phyloP scores from a whole-genome alignment of 352 stramenopile genomes.

The Phytophthora capsici region DNA sequence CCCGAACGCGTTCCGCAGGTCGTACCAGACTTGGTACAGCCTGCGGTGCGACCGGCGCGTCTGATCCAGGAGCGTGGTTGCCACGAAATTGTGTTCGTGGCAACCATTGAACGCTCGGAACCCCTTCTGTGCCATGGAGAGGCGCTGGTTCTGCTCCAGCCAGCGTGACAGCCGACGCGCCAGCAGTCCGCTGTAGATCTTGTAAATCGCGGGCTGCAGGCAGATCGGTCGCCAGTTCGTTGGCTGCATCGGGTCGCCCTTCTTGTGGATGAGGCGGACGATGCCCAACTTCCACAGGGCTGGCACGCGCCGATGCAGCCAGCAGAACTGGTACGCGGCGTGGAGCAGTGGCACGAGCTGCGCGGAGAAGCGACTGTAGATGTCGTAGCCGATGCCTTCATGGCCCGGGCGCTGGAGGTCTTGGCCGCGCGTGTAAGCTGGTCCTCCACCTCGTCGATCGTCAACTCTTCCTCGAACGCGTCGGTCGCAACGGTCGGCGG shows the following conservation, averaged over 20 bases:
- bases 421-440: constrained; percentile 2
- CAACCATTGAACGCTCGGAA: constrained; percentile 35
- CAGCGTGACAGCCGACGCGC: constrained; percentile 5
- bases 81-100: constrained; percentile 39
- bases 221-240: constrained; percentile 40
- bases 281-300: constrained; percentile 31
- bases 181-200: constrained; percentile 34
- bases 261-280: constrained; percentile 36
- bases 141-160: constrained; percentile 27
- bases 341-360: constrained; percentile 23
- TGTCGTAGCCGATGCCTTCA: constrained; percentile 31
- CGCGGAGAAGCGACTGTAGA: constrained; percentile 13
- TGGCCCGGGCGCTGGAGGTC: constrained; percentile 21
- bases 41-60: constrained; percentile 10
- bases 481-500: not conserved
- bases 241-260: constrained; percentile 11
- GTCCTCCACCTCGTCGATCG: constrained; percentile 31
- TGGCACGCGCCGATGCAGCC: not conserved
- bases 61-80: constrained; percentile 25
- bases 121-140: constrained; percentile 24
- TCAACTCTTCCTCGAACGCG: not conserved
- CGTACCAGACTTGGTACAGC: constrained; percentile 37
- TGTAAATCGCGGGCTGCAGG: constrained; percentile 44
- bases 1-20: constrained; percentile 29
- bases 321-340: constrained; percentile 12